A percentile compares a stretch with the other conserved stretches of the same genome.
Evolutionary conservation across 1,284 basidiomycete species (phyloP).

Genomic region (Austropuccinia psidii): DNA sequence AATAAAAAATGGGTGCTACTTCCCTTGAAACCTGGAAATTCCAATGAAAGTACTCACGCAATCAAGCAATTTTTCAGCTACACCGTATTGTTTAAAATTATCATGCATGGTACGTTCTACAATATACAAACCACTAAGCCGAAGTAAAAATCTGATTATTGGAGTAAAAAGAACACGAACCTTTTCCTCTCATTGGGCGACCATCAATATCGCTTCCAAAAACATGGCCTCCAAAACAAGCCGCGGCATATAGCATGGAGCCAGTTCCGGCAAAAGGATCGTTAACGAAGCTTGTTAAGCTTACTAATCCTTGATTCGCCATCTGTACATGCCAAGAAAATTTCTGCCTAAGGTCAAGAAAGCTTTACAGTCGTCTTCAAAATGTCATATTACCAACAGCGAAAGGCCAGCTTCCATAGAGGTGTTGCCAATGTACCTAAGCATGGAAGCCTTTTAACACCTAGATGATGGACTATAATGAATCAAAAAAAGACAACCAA

Average conservation of each 20-base stretch:
- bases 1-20: neutral
- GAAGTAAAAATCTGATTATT: constrained; percentile 23
- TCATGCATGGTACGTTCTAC: constrained; percentile 60
- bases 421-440: constrained; percentile 77
- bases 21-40: neutral
- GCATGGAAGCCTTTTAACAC: neutral
- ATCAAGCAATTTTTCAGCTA: constrained; percentile 67
- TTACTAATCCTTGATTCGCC: constrained; percentile 90
- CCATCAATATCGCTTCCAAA: constrained; percentile 96
- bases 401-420: constrained; percentile 76
- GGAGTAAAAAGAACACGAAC: constrained; percentile 46
- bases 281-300: constrained; percentile 82
- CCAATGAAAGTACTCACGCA: constrained; percentile 68
- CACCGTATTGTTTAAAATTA: constrained; percentile 77
- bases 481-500: constrained; percentile 48
- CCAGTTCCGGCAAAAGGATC: constrained; percentile 97
- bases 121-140: constrained; percentile 39
- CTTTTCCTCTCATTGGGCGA: constrained; percentile 89
- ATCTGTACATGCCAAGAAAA: constrained; percentile 80
- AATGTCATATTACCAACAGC: constrained; percentile 38
- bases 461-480: neutral
- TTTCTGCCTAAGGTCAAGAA: neutral
- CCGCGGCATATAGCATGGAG: constrained; percentile 74
- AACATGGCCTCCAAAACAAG: constrained; percentile 77
- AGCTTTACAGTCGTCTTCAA: neutral